These are phyloP conservation scores for Coniferiporia sulphurascens DNA, from an alignment of 1,284 basidiomycete genomes.

Conservation along the genomic window DNA sequence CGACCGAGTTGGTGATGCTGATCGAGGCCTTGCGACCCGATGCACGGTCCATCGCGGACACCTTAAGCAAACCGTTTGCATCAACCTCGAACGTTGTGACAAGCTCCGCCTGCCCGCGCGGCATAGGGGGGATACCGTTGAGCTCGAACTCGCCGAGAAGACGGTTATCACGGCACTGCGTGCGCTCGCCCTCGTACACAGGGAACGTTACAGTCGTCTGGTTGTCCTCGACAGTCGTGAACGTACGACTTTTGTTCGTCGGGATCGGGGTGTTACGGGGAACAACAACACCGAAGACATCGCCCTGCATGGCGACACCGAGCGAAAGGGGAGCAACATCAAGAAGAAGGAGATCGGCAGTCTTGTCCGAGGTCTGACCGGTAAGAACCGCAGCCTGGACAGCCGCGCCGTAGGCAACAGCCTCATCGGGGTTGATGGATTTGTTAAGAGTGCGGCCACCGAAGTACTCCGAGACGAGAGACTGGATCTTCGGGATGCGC, in stretches of 20 bases:
- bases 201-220: slow-evolving; percentile 98
- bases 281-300: slow-evolving; percentile 95
- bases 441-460: slow-evolving; percentile 97
- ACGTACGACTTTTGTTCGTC: slow-evolving; percentile 92
- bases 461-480: slow-evolving; percentile 97
- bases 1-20: slow-evolving; percentile 94
- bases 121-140: slow-evolving; percentile 94
- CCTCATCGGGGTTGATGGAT: slow-evolving; percentile 96
- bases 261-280: slow-evolving; percentile 97
- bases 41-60: slow-evolving; percentile 90
- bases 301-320: slow-evolving; percentile 98
- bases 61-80: slow-evolving; percentile 94
- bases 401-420: slow-evolving; percentile 93
- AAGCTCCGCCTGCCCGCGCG: slow-evolving; percentile 93
- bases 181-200: slow-evolving; percentile 97
- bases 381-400: slow-evolving; percentile 96
- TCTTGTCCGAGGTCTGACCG: slow-evolving; percentile 94
- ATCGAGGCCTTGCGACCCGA: slow-evolving; percentile 96
- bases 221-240: slow-evolving; percentile 98
- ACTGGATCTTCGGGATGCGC: slow-evolving; percentile 99
- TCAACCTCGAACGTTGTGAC: slow-evolving; percentile 97
- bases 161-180: slow-evolving; percentile 95
- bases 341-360: slow-evolving; percentile 90
- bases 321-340: slow-evolving; percentile 95
- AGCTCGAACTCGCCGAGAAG: slow-evolving; percentile 97